Evolutionary conservation across 176 grass and related monocot genomes (phyloP), one percentile per base, ranked within the genome.

Genomic region (Cenchrus purpureus): DNA sequence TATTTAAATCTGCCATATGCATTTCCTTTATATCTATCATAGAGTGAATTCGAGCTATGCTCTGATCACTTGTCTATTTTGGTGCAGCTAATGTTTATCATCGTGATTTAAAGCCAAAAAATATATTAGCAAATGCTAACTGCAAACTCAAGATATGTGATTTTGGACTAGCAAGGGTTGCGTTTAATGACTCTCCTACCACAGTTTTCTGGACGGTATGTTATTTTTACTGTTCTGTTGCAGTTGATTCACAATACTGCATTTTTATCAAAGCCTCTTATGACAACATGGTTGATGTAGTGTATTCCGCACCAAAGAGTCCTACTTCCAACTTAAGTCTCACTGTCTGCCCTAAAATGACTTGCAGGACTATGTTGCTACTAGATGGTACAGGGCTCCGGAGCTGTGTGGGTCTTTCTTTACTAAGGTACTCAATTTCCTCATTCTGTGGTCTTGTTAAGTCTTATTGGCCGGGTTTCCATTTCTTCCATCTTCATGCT

Each of bases 71-170:
- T 67, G 22, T 16, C 22, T 71, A 66, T 81, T 57, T 84, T 81
- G 6, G 3, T 94, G 81, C 93, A 98, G 96, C 96, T 89, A 98
- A 93, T 83, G 96, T 98, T 63, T 98, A 95, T 94, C 96, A 98
- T 74, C 96, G 96, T 22, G 96, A 98, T 85, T 86, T 98, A 65
- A 98, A 98, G 87, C 96, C 96, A 19, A 98, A 95, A 83, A 98
- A 98, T 86, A 98, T 98, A 89, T 85, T 98, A 83, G 96, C 96
- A 83, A 98, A 98, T 87, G 91, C 93, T 32, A 98, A 98, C 77
- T 98, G 96, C 87, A 98, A 98, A 82, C 93, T 98, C 51, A 98
- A 98, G 87, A 94, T 95, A 82, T 98, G 96, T 82, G 96, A 98
- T 90, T 95, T 98, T 90, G 96, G 96, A 77, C 69, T 98, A 79